Conservation (phyloP, 805 yeast species). For the Teunomyces pallodes region DNA sequence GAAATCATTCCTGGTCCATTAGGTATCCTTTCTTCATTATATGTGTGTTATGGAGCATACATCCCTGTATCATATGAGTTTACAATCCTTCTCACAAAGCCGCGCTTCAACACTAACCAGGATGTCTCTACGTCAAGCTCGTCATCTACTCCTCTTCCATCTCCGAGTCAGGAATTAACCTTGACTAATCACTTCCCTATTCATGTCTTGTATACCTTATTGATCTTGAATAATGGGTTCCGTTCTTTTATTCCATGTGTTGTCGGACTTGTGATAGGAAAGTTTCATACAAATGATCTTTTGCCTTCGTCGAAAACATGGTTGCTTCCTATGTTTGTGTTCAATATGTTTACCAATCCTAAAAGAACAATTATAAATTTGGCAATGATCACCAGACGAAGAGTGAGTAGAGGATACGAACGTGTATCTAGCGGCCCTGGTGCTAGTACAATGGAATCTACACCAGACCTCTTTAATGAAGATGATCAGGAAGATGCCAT, state of each 20-base stretch:
- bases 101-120: conserved; percentile 7
- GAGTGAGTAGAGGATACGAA: neutral
- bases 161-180: conserved; percentile 15
- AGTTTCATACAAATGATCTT: conserved; percentile 30
- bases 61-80: conserved; percentile 37
- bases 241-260: conserved; percentile 34
- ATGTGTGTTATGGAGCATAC: conserved; percentile 34
- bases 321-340: conserved; percentile 28
- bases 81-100: conserved; percentile 26
- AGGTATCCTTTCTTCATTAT: conserved; percentile 38
- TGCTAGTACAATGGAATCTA: neutral
- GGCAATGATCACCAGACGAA: neutral
- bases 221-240: conserved; percentile 39
- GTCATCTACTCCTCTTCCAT: neutral
- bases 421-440: neutral
- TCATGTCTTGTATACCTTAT: conserved; percentile 33
- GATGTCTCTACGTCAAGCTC: neutral
- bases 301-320: conserved; percentile 37
- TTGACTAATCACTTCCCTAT: conserved; percentile 40
- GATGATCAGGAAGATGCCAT: conserved; percentile 23
- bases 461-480: conserved; percentile 9
- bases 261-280: conserved; percentile 39
- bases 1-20: conserved; percentile 39
- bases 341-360: conserved; percentile 29
- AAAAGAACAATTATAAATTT: neutral